Base-by-base conservation (phyloP, 345 rosid species). In the Eucalyptus marginata region DNA sequence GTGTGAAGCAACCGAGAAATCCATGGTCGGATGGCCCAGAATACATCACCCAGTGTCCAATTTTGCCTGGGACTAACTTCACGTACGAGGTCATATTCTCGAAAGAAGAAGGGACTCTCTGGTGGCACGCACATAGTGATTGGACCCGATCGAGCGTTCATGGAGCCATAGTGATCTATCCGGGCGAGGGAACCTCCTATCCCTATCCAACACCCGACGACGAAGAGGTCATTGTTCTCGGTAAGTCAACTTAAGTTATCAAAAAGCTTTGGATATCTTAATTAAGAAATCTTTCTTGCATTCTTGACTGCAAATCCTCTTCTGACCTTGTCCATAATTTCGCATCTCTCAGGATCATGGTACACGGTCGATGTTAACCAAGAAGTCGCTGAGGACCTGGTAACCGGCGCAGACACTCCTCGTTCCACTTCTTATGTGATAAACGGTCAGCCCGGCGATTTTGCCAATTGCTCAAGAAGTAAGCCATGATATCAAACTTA, bases 401-500 rank as follows among this genome's bases (percentile, higher is more conserved):
- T 0, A 51, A n/a, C 85, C 2, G 93, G 93, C 15, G 89, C 86
- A 3, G 86, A 87, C 79, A 89, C 92, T 2, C 91, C 91, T 25
- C 64, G 49, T 13, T 90, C 93, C 2, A 87, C 47, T 88, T 90
- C 91, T 29, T 90, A 76, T 47, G 89, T 89, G 12, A 91, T 93
- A 86, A 93, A 93, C 36, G 93, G 94, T 25, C 89, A 88, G 56
- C 92, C 93, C 4, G 94, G 94, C 1, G 91, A 90, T 68, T 76
- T 81, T 3, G 87, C 33, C 49, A 24, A 68, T 6, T 88, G 91
- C 91, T 86, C 91, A 24, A 88, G 68, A 51, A 86, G 87, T 87
- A 68, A 64, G 79, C 84, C 27, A 20, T 3, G 84, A 76, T 20
- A 76, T 76, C 84, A 40, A 76, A 10, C 47, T 76, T 43, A 2